A percentile compares a stretch with the other conserved stretches of the same genome.
These are phyloP conservation scores for Sporothrix euskadiensis DNA, from an alignment of 2,329 filamentous ascomycete genomes.

Conservation along the genomic window DNA sequence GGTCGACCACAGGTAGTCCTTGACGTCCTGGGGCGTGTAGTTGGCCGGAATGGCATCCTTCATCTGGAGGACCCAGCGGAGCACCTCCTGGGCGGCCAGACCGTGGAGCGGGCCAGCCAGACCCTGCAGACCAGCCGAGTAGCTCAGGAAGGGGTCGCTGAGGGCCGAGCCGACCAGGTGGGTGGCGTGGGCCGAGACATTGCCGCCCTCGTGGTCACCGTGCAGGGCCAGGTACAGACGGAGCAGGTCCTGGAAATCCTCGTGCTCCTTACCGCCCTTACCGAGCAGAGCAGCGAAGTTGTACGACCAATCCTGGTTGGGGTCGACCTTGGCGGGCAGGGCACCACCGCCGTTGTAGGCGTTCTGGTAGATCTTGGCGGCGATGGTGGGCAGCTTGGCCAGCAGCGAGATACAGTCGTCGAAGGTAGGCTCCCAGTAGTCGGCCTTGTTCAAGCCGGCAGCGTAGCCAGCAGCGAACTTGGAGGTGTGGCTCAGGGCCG, in stretches of 20 bases:
- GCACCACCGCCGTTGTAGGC: conserved; percentile 73
- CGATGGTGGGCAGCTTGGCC: conserved; percentile 94
- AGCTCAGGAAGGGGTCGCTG: conserved; percentile 92
- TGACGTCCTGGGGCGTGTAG: conserved; percentile 79
- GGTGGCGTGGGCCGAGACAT: conserved; percentile 93
- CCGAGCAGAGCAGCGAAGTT: conserved; percentile 97
- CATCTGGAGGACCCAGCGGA: conserved; percentile 97
- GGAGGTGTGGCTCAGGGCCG: conserved; percentile 92
- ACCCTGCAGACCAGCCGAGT: conserved; percentile 92
- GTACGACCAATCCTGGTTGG: conserved; percentile 93
- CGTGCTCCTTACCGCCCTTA: conserved; percentile 82
- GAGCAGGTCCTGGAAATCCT: conserved; percentile 92
- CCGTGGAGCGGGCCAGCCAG: conserved; percentile 90
- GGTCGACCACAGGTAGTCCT: conserved; percentile 87
- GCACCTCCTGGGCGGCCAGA: conserved; percentile 92
- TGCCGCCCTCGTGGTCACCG: conserved; percentile 97
- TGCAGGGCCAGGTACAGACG: conserved; percentile 94
- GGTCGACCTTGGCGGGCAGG: conserved; percentile 74
- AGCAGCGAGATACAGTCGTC: conserved; percentile 92
- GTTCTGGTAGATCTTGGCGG: conserved; percentile 97
- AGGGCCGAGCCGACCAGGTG: conserved; percentile 94
- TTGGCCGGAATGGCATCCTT: conserved; percentile 77
- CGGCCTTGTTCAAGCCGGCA: conserved; percentile 85
- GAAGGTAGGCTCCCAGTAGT: conserved; percentile 98
- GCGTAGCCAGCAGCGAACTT: conserved; percentile 93